A percentile compares a stretch with the other conserved stretches of the same genome.
Conservation (phyloP, 75 land plant genomes). For the Pinus albicaulis region DNA sequence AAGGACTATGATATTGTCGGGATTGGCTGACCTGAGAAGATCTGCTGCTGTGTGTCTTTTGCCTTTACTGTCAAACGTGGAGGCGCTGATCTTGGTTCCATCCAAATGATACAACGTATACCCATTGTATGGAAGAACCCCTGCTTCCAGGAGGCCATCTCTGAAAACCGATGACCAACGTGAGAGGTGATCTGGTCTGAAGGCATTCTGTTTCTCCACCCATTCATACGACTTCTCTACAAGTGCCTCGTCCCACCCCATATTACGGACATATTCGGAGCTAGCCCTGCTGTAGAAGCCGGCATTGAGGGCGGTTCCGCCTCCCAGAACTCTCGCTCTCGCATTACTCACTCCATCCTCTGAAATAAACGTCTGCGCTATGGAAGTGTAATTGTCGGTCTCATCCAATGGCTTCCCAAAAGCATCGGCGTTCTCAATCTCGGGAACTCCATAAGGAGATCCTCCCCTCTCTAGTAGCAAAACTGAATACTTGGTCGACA, state of each 20-base stretch:
- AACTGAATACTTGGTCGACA: conserved; percentile 21
- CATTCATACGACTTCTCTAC: conserved; percentile 79
- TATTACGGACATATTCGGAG: conserved; percentile 28
- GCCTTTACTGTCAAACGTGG: conserved; percentile 25
- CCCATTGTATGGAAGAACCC: too few relatives aligned
- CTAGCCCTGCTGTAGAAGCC: conserved; percentile 86
- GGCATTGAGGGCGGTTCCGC: conserved; percentile 74
- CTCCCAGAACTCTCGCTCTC: conserved; percentile 87
- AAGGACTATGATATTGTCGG: conserved; percentile 22
- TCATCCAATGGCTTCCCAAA: conserved; percentile 17
- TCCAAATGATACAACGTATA: too few relatives aligned
- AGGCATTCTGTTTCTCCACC: conserved; percentile 72
- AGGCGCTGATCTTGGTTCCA: conserved; percentile 19
- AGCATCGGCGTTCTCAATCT: conserved; percentile 13
- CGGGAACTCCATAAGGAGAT: conserved; percentile 29
- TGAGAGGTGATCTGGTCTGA: background rate
- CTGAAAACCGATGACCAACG: too few relatives aligned
- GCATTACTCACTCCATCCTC: conserved; percentile 35
- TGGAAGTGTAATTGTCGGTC: conserved; percentile 10
- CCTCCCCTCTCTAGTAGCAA: conserved; percentile 40
- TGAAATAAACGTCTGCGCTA: conserved; percentile 35
- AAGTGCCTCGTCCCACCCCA: conserved; percentile 54
- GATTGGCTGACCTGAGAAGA: conserved; percentile 36
- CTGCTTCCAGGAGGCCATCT: too few relatives aligned
- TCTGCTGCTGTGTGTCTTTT: conserved; percentile 45